Evolutionary conservation across 192 early-diverging fungal species (phyloP), one percentile per base, ranked within the genome.

Genomic region (Entophlyctis luteolus): DNA sequence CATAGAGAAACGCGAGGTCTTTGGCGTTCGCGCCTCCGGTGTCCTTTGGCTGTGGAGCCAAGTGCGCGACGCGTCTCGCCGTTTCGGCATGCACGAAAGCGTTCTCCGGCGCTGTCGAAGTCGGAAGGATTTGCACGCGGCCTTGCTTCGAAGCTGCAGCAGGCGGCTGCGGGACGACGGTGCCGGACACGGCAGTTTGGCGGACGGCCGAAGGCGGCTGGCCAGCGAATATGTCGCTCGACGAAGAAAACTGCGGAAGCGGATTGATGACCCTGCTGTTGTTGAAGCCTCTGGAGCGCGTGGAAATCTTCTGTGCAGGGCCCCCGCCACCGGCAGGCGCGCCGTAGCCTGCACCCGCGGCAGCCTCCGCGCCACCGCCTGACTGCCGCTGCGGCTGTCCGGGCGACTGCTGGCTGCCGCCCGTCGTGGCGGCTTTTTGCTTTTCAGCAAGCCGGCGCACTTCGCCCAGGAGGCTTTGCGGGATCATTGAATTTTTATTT

Each of bases 1-100:
- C 78, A 55, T 79, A 79, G 48, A 79, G 59, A 52, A 79, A 79
- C 32, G 72, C 55, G 36, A 79, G 56, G n/a, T 79, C 78, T 8
- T 55, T 59, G 23, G n/a, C 55, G 33, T 34, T 22, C n/a, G 22
- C 47, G 25, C 12, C 48, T 14, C 29, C 42, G 23, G 42, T 25
- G 20, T 65, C 62, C 18, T 67, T 29, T n/a, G 35, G 62, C n/a
- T n/a, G n/a, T 6, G 33, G 23, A 18, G 45, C 60, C 8, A 72
- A 36, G 59, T 72, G 71, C 5, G 67, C 52, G 1, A 72, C 65
- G 55, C 71, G 62, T 36, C 34, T 54, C 18, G 71, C 65, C 28
- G 71, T 72, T 27, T 48, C 56, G 6, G 35, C 22, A 32, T 72
- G 65, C 5, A 28, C 27, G 45, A 62, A 72, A 16, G 66, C 71